A percentile compares a stretch with the other conserved stretches of the same genome.
Evolutionary conservation across 1,284 basidiomycete species (phyloP).

Genomic region (Heterobasidion irregulare): DNA sequence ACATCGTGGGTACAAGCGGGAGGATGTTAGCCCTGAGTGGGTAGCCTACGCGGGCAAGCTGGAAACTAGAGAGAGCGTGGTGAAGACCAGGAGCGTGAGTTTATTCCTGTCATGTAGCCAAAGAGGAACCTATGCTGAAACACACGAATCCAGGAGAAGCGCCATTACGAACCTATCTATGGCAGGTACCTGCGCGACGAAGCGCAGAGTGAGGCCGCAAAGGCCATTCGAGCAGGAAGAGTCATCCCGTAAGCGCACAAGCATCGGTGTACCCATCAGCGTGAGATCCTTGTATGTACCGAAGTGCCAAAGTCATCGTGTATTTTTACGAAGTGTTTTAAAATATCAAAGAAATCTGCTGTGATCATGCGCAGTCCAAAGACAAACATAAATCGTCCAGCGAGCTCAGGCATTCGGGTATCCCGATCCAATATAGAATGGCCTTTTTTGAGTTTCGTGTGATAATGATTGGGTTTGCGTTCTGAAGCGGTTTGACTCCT

Average conservation of each 20-base stretch:
- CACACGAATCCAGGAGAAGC: slow-evolving; percentile 24
- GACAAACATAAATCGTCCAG: no score
- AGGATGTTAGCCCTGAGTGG: slow-evolving; percentile 37
- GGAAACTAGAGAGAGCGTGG: slow-evolving; percentile 37
- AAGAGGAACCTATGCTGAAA: neutral
- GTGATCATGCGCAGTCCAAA: no score
- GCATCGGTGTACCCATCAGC: neutral
- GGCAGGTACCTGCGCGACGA: slow-evolving; percentile 47
- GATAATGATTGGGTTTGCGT: no score
- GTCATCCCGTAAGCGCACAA: slow-evolving; percentile 29
- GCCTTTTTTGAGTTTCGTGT: no score
- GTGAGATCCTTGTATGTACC: no score
- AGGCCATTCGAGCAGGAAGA: slow-evolving; percentile 43
- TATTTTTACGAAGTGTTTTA: no score
- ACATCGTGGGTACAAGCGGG: slow-evolving; percentile 39
- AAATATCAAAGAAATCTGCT: no score
- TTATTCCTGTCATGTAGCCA: neutral
- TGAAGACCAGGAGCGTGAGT: slow-evolving; percentile 43
- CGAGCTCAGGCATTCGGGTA: no score
- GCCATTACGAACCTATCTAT: slow-evolving; percentile 43
- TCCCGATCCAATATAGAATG: no score
- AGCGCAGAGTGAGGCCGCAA: slow-evolving; percentile 53
- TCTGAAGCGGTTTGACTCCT: no score
- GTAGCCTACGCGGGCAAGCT: slow-evolving; percentile 34
- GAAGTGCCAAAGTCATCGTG: no score